phyloP scores from a whole-genome alignment of 2,329 filamentous ascomycete species.

The Ascochyta rabiei region DNA sequence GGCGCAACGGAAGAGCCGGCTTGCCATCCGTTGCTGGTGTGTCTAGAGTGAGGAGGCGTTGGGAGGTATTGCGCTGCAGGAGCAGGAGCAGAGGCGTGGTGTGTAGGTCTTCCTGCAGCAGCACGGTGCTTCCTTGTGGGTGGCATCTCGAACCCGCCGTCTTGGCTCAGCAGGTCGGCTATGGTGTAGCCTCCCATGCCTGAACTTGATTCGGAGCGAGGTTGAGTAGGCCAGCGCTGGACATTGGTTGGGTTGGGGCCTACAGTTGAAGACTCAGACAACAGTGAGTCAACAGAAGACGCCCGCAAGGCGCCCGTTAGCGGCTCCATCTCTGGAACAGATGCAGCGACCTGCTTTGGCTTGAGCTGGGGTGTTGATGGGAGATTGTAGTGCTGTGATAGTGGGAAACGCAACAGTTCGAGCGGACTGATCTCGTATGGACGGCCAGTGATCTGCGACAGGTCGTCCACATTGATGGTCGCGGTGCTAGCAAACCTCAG shows the following conservation, averaged over 20 bases:
- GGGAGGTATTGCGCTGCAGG: not conserved
- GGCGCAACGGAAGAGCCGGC: not conserved
- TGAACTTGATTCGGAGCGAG: not conserved
- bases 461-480: not conserved
- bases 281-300: not conserved
- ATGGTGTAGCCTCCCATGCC: not conserved
- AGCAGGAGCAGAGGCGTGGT: not conserved
- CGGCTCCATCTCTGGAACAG: not conserved
- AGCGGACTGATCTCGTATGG: not conserved
- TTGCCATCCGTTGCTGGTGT: not conserved
- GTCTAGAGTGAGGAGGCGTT: constrained; percentile 1
- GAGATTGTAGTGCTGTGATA: not conserved
- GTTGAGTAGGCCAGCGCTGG: not conserved
- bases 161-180: not conserved
- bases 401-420: not conserved
- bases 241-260: not conserved
- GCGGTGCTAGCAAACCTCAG: not conserved
- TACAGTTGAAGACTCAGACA: not conserved
- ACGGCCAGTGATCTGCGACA: not conserved
- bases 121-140: not conserved
- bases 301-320: not conserved
- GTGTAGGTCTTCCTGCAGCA: not conserved
- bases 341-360: not conserved
- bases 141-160: not conserved
- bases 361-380: not conserved